Evolutionary conservation across 1,284 basidiomycete species (phyloP).

Genomic region (Apiotrichum akiyoshidainum): DNA sequence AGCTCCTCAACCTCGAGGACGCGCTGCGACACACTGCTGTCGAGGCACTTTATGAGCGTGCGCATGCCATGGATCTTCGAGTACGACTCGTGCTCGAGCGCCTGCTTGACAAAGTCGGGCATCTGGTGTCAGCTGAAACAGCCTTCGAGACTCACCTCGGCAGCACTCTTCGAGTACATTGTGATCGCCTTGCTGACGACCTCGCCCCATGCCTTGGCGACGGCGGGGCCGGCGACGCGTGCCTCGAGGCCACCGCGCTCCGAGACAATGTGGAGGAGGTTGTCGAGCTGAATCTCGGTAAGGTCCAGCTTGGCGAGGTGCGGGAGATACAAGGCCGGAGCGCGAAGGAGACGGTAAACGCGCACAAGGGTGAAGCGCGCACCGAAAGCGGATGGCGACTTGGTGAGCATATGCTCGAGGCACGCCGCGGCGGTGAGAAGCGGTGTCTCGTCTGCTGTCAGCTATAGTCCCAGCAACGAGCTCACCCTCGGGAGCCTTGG

Average conservation of each 20-base stretch:
- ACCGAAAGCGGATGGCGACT: conserved; percentile 25
- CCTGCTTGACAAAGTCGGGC: conserved; percentile 40
- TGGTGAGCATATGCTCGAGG: conserved; percentile 25
- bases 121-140: conserved; percentile 18
- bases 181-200: conserved; percentile 22
- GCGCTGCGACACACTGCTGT: conserved; percentile 22
- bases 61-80: conserved; percentile 30
- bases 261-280: conserved; percentile 30
- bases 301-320: conserved; percentile 26
- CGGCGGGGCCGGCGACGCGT: conserved; percentile 12
- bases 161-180: conserved; percentile 31
- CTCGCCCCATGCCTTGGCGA: conserved; percentile 19
- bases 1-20: conserved; percentile 28
- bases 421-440: conserved; percentile 24
- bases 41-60: conserved; percentile 22
- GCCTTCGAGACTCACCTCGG: conserved; percentile 18
- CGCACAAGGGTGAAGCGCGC: conserved; percentile 35
- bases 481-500: conserved; percentile 5
- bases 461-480: not conserved
- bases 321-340: conserved; percentile 18
- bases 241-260: conserved; percentile 32
- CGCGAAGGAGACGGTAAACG: conserved; percentile 36
- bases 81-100: conserved; percentile 39
- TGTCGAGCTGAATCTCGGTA: conserved; percentile 43
- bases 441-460: conserved; percentile 12